Percentiles rank a stretch among this genome's conserved stretches.
These are phyloP conservation scores for Didymella pinodella DNA, from an alignment of 2,329 filamentous ascomycete genomes.

Conservation along the genomic window DNA sequence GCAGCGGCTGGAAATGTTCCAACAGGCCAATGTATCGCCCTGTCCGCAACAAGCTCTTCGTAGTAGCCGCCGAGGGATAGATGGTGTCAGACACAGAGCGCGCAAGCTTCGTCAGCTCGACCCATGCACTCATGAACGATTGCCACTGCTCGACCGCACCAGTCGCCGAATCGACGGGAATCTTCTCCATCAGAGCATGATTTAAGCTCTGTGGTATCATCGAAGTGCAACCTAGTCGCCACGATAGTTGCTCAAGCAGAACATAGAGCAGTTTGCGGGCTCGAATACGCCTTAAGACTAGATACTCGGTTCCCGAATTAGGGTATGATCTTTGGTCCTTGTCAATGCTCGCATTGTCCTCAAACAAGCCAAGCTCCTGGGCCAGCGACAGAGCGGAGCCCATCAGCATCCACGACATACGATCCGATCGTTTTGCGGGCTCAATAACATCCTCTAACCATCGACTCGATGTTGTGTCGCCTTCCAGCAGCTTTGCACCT, in stretches of 20 bases:
- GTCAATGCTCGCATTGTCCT: slow-evolving; percentile 50
- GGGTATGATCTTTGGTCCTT: slow-evolving; percentile 48
- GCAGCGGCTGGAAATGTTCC: slow-evolving; percentile 55
- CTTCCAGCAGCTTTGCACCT: slow-evolving; percentile 45
- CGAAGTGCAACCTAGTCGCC: slow-evolving; percentile 61
- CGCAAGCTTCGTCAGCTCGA: slow-evolving; percentile 54
- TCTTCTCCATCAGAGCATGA: slow-evolving; percentile 51
- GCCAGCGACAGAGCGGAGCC: slow-evolving; percentile 62
- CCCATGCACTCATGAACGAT: slow-evolving; percentile 62
- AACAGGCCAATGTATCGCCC: slow-evolving; percentile 61
- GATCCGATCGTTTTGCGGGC: slow-evolving; percentile 62
- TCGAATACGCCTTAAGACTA: slow-evolving; percentile 44
- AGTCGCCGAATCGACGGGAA: slow-evolving; percentile 49
- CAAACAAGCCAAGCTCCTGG: slow-evolving; percentile 62
- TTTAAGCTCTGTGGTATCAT: slow-evolving; percentile 59
- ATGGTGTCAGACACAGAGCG: slow-evolving; percentile 63
- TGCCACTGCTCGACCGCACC: slow-evolving; percentile 57
- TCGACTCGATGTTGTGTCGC: slow-evolving; percentile 50
- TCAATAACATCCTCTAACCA: slow-evolving; percentile 64
- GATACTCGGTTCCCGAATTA: slow-evolving; percentile 40
- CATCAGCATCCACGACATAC: slow-evolving; percentile 68
- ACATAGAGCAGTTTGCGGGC: slow-evolving; percentile 52
- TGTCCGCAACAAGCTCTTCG: slow-evolving; percentile 53
- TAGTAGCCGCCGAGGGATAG: slow-evolving; percentile 56
- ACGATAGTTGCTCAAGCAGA: slow-evolving; percentile 61